phyloP scores from a whole-genome alignment of 2,329 filamentous ascomycete genomes.

The Stagonosporopsis cucurbitacearum region DNA sequence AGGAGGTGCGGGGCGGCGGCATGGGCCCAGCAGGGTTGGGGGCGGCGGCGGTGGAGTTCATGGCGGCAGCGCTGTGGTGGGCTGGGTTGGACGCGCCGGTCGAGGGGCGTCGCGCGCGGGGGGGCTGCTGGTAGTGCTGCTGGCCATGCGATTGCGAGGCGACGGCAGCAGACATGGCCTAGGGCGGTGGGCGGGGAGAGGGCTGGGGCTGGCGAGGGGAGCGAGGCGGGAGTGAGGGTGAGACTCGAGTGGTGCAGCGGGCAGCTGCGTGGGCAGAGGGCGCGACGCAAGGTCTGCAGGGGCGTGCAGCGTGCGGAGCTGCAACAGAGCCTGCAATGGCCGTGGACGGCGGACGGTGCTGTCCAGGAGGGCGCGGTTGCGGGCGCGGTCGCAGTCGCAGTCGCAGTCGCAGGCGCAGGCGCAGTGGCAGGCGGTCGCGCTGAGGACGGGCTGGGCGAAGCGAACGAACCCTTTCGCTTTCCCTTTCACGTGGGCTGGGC shows the following conservation, averaged over 20 bases:
- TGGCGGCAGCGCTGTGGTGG: slow-evolving; percentile 43
- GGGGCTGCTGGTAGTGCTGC: slow-evolving; percentile 43
- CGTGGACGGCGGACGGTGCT: slow-evolving; percentile 8
- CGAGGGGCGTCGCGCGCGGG: slow-evolving; percentile 42
- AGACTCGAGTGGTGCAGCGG: neutral
- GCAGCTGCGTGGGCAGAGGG: slow-evolving; percentile 1
- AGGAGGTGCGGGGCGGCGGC: slow-evolving; percentile 80
- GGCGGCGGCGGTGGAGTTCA: slow-evolving; percentile 57
- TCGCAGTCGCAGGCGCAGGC: too few species aligned
- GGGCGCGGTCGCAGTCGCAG: slow-evolving; percentile 9
- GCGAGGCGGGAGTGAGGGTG: neutral
- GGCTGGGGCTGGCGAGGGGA: slow-evolving; percentile 14
- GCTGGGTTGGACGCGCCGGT: slow-evolving; percentile 36
- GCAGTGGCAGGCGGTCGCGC: slow-evolving; percentile 8
- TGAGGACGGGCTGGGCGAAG: neutral
- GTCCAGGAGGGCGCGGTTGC: slow-evolving; percentile 3
- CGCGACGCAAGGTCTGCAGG: slow-evolving; percentile 5
- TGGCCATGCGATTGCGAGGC: slow-evolving; percentile 44
- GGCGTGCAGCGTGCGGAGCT: slow-evolving; percentile 10
- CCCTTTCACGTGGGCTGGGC: slow-evolving; percentile 26
- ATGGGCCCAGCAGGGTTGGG: slow-evolving; percentile 62
- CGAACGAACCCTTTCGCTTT: neutral
- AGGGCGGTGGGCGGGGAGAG: neutral
- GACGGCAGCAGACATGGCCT: slow-evolving; percentile 49
- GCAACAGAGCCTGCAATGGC: slow-evolving; percentile 10